Conservation (phyloP, 345 rosid species). For the Moricandia moricandioides region DNA sequence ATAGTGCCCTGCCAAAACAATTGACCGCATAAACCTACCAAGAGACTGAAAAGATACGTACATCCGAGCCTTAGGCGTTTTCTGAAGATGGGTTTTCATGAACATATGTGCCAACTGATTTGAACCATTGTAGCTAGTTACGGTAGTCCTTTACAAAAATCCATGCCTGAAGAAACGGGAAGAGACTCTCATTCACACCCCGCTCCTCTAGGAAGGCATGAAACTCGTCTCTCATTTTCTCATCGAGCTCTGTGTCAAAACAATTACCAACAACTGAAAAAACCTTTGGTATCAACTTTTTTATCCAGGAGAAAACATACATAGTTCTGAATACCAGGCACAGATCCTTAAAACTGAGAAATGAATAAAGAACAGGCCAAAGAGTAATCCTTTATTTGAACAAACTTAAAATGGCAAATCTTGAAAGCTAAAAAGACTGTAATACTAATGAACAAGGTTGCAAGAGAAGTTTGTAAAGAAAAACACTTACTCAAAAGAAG, state of each 20-base stretch:
- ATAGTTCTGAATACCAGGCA: neutral
- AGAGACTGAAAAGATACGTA: neutral
- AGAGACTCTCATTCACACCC: slow-evolving; percentile 76
- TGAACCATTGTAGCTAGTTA: slow-evolving; percentile 70
- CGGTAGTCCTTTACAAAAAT: slow-evolving; percentile 84
- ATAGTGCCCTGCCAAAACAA: too few relatives aligned
- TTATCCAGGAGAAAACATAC: neutral
- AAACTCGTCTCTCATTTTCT: slow-evolving; percentile 69
- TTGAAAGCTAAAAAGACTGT: too few relatives aligned
- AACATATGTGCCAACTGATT: slow-evolving; percentile 64
- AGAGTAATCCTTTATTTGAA: too few relatives aligned
- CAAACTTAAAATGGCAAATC: too few relatives aligned
- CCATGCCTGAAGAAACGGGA: slow-evolving; percentile 91
- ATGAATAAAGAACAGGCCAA: too few relatives aligned
- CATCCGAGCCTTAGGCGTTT: neutral
- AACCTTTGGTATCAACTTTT: neutral
- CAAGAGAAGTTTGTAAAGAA: too few relatives aligned
- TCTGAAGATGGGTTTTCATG: slow-evolving; percentile 41
- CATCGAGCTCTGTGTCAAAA: slow-evolving; percentile 66
- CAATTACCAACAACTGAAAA: neutral
- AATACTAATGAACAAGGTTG: neutral
- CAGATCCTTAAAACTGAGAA: too few relatives aligned
- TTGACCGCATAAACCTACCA: too few relatives aligned
- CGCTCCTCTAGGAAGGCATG: slow-evolving; percentile 76
- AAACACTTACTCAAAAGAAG: slow-evolving; percentile 53